Evolutionary conservation across 2,329 filamentous ascomycete genomes (phyloP).

Genomic region (Zopfia rhizophila): DNA sequence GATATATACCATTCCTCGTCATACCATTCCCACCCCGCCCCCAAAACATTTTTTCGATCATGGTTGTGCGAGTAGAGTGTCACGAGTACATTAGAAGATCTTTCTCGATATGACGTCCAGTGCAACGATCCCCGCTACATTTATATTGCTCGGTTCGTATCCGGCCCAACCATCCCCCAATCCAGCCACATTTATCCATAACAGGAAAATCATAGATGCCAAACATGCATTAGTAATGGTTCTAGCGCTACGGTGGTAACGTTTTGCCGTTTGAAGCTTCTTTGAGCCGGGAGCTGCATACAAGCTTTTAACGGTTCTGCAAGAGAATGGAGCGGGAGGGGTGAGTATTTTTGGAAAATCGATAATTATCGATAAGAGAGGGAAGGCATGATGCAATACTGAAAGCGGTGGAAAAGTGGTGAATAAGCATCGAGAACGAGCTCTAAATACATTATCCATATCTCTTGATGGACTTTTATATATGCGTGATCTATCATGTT

Average conservation of each 20-base stretch:
- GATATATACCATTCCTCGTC: too few species aligned
- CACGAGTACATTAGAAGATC: constrained; percentile 24
- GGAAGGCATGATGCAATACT: constrained; percentile 8
- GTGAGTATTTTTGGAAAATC: constrained; percentile 10
- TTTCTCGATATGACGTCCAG: constrained; percentile 13
- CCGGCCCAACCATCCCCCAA: too few species aligned
- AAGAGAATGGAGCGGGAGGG: too few species aligned
- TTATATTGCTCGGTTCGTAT: constrained; percentile 17
- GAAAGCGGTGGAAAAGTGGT: constrained; percentile 1
- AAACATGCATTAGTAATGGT: constrained; percentile 24
- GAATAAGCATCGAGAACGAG: too few species aligned
- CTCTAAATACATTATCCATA: too few species aligned
- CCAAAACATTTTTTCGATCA: constrained; percentile 20
- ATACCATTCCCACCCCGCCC: constrained; percentile 5
- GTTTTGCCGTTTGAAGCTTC: too few species aligned
- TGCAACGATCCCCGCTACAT: constrained; percentile 3
- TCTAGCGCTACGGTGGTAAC: too few species aligned
- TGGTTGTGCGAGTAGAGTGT: constrained; percentile 9
- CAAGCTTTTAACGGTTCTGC: constrained; percentile 23
- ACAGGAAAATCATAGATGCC: constrained; percentile 29
- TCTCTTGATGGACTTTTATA: constrained; percentile 4
- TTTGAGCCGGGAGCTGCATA: constrained; percentile 16
- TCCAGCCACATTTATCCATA: constrained; percentile 7
- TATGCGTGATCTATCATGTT: neutral
- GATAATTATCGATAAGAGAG: constrained; percentile 10